Evolutionary conservation across 2,329 filamentous ascomycete genomes (phyloP).

Genomic region (Coniochaeta sp.): DNA sequence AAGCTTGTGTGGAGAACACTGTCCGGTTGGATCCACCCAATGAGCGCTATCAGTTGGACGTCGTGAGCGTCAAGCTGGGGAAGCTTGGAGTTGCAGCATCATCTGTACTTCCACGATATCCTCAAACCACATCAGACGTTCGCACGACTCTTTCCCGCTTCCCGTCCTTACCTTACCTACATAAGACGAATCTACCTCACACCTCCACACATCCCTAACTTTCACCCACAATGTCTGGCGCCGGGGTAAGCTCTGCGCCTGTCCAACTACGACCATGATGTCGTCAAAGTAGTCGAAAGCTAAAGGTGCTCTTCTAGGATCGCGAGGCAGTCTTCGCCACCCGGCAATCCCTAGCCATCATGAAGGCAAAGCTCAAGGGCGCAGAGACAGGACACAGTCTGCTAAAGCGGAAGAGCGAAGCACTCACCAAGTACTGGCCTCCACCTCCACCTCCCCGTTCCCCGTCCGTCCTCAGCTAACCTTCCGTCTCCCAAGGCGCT

Average conservation of each 20-base stretch:
- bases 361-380: slow-evolving; percentile 97
- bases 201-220: neutral
- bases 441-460: too few relatives aligned
- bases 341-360: slow-evolving; percentile 89
- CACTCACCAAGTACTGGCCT: slow-evolving; percentile 82
- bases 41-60: neutral
- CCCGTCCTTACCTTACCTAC: too few relatives aligned
- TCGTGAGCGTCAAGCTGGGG: neutral
- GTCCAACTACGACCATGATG: slow-evolving; percentile 3
- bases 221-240: slow-evolving; percentile 29
- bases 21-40: neutral
- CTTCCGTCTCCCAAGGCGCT: slow-evolving; percentile 56
- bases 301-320: slow-evolving; percentile 53
- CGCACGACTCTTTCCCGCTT: too few relatives aligned
- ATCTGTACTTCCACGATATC: too few relatives aligned
- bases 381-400: slow-evolving; percentile 87
- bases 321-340: slow-evolving; percentile 96
- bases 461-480: too few relatives aligned
- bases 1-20: neutral
- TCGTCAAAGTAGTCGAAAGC: slow-evolving; percentile 10
- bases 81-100: neutral
- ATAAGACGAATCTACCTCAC: too few relatives aligned
- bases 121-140: too few relatives aligned
- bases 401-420: slow-evolving; percentile 96
- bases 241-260: slow-evolving; percentile 25